Percentiles rank a stretch among this genome's conserved stretches.
Evolutionary conservation across 345 rosid genomes (phyloP).

Genomic region (Citrus cavaleriei): DNA sequence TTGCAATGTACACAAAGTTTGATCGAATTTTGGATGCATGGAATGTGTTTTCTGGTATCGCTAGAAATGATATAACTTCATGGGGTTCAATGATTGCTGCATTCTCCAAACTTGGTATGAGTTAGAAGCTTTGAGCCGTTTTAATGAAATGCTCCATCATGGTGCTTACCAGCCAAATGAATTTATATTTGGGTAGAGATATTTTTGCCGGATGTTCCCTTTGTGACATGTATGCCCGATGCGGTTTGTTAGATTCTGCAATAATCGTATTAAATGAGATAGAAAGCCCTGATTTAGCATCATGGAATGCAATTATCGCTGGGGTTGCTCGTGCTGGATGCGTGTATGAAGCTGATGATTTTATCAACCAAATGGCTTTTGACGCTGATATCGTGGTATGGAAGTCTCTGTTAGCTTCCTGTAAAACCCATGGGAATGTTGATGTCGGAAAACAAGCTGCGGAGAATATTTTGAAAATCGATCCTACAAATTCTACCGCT

Average conservation of each 20-base stretch:
- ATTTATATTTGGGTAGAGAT: constrained; percentile 40
- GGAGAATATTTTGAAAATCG: constrained; percentile 52
- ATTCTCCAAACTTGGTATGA: constrained; percentile 54
- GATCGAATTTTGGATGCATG: constrained; percentile 38
- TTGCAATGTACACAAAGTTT: constrained; percentile 55
- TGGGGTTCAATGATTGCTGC: constrained; percentile 68
- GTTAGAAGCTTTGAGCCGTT: constrained; percentile 40
- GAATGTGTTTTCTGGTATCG: constrained; percentile 37
- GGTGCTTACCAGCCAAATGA: constrained; percentile 49
- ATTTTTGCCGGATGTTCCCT: constrained; percentile 46
- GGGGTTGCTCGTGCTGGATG: constrained; percentile 67
- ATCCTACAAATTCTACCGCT: constrained; percentile 61
- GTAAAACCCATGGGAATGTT: constrained; percentile 57
- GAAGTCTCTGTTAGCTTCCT: constrained; percentile 72
- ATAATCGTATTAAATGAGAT: constrained; percentile 38
- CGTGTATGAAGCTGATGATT: constrained; percentile 56
- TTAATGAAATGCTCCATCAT: constrained; percentile 43
- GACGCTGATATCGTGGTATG: constrained; percentile 60
- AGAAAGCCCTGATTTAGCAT: constrained; percentile 50
- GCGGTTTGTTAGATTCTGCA: constrained; percentile 42
- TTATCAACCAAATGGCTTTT: constrained; percentile 47
- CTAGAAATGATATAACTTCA: constrained; percentile 51
- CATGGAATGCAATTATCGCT: constrained; percentile 58
- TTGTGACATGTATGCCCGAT: constrained; percentile 59
- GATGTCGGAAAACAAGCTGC: constrained; percentile 63